These are phyloP conservation scores for Xanthoceras sorbifolium DNA, from an alignment of 345 rosid species.

Conservation along the genomic window DNA sequence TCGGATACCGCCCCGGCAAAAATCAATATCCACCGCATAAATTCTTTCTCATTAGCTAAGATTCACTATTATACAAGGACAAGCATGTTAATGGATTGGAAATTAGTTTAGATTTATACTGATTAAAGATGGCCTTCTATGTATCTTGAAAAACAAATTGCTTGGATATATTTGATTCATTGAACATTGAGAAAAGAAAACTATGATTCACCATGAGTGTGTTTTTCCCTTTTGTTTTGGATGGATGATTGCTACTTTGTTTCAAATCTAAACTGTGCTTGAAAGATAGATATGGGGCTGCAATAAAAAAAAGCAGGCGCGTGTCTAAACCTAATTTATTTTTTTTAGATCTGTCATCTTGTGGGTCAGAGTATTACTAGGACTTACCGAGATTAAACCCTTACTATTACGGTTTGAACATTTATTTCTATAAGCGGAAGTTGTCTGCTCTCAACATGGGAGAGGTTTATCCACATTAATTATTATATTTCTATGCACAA, in stretches of 20 bases:
- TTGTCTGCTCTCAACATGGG: too few relatives aligned
- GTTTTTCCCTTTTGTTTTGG: neutral
- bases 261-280: neutral
- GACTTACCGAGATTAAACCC: too few relatives aligned
- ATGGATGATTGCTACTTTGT: neutral
- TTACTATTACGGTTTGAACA: too few relatives aligned
- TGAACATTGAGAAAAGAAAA: neutral
- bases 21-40: constrained; percentile 40
- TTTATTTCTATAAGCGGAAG: too few relatives aligned
- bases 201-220: neutral
- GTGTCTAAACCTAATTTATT: too few relatives aligned
- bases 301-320: too few relatives aligned
- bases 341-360: too few relatives aligned
- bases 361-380: too few relatives aligned
- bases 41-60: neutral
- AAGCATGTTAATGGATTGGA: neutral
- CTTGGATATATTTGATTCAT: neutral
- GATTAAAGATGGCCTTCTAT: neutral
- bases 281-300: neutral
- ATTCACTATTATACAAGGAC: neutral
- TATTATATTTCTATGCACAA: too few relatives aligned
- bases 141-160: neutral
- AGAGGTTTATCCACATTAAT: too few relatives aligned
- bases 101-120: neutral
- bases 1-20: constrained; percentile 76